These are phyloP conservation scores for Artemisia argyi DNA, from an alignment of 129 eudicot species.

Conservation along the genomic window DNA sequence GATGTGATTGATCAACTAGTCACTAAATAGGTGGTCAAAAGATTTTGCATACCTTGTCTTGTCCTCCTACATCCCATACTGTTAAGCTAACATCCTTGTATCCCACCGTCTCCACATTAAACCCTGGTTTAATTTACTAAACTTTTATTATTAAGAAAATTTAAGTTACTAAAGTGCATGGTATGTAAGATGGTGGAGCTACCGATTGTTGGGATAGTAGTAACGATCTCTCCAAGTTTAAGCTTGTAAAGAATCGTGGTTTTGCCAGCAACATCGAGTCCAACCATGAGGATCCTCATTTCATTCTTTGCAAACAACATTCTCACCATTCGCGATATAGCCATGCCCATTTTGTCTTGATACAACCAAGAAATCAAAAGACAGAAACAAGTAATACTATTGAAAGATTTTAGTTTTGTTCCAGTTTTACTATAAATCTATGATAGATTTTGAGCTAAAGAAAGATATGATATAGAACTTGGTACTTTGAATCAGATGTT, in stretches of 20 bases:
- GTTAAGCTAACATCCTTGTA: conserved; percentile 70
- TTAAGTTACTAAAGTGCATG: background rate
- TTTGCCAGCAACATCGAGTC: conserved; percentile 82
- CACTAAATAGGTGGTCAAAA: background rate
- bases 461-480: background rate
- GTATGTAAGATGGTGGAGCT: background rate
- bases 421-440: too few relatives aligned
- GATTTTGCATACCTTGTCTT: conserved; percentile 50
- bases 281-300: conserved; percentile 80
- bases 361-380: background rate
- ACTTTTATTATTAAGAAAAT: background rate
- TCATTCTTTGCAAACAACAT: conserved; percentile 69
- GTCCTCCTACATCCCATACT: conserved; percentile 84
- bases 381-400: background rate
- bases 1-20: background rate
- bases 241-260: conserved; percentile 76
- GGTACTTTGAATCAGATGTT: conserved; percentile 8
- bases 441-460: background rate
- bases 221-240: conserved; percentile 70
- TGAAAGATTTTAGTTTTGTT: background rate
- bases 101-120: conserved; percentile 80
- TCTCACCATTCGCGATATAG: conserved; percentile 43
- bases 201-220: conserved; percentile 81
- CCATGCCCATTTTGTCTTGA: conserved; percentile 46
- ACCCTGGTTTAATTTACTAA: conserved; percentile 36